phyloP scores from a whole-genome alignment of 345 rosid species.

The Mangifera indica region DNA sequence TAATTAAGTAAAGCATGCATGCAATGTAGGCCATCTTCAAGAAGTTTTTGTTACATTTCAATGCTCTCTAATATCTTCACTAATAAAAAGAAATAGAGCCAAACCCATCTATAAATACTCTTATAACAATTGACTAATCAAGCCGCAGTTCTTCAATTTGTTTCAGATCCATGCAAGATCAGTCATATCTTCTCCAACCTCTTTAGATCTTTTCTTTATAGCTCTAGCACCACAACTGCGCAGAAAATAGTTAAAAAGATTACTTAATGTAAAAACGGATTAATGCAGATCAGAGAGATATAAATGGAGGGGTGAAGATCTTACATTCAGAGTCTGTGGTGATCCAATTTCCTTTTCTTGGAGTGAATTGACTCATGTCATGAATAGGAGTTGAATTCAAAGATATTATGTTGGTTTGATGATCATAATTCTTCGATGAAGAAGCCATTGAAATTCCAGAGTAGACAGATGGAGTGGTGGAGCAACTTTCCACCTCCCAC shows the following conservation, averaged over 20 bases:
- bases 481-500: constrained; percentile 77
- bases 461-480: constrained; percentile 44
- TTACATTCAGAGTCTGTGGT: constrained; percentile 91
- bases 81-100: background rate
- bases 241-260: background rate
- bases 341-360: constrained; percentile 80
- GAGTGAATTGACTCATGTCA: constrained; percentile 21
- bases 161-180: background rate
- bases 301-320: background rate
- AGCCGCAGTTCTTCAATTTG: background rate
- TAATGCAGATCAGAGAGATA: background rate
- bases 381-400: constrained; percentile 43
- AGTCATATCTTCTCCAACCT: background rate
- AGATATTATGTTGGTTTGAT: constrained; percentile 26
- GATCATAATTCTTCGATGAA: constrained; percentile 34
- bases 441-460: constrained; percentile 55
- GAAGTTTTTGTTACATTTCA: constrained; percentile 7
- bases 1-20: background rate
- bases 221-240: constrained; percentile 88
- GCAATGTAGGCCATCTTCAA: background rate
- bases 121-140: background rate
- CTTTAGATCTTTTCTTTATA: constrained; percentile 34
- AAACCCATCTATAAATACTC: background rate
- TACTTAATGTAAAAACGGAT: no score
- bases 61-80: background rate